Base-by-base conservation (phyloP, 2,329 filamentous ascomycete species). In the Coniochaeta sp. region DNA sequence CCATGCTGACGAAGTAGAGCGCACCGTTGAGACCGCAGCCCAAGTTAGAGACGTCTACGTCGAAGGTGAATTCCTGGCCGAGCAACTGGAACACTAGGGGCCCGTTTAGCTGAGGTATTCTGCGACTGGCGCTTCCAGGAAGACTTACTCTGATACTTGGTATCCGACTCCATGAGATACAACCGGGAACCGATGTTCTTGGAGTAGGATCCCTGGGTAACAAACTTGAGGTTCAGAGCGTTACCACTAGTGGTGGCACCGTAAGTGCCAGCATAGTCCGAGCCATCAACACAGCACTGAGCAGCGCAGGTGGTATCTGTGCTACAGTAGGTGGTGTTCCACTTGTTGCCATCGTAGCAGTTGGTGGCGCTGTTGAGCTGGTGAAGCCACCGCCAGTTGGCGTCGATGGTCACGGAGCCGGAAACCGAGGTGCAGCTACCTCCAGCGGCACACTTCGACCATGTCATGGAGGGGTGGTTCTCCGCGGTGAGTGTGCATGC, bases 11-110 rank as follows among this genome's bases (percentile, higher is more conserved):
- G 60, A 86, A 83, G 76, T 90, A 90, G 55, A 90, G 75, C 54
- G 88, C 88, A 59, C 87, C 88, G 73, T 91, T 90, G 62, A 90
- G 74, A 62, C 88, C 88, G 68, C 88, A 91, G 62, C 83, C 81
- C 22, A 89, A 76, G 66, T 81, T 80, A 44, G 86, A 89, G 52
- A 89, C 83, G 69, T 90, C 88, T 28, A 89, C 87, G 60, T 89
- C 87, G 63, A 90, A 89, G 59, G 85, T 87, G 74, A 90, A 86
- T 72, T 90, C 88, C 68, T 87, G 81, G 73, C 84, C 85, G 59
- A 85, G 77, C 61, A 89, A 77, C 62, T 83, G 79, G 74, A 89
- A 86, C 69, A 82, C 66, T 67, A 31, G 59, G n/a, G 24, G 1
- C 11, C 12, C n/a, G 6, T n/a, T 40, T 36, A 57, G 58, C 57